Percentiles rank a stretch among this genome's conserved stretches.
Evolutionary conservation across 805 yeast species (phyloP).

Genomic region (Ogataea pignaliae): DNA sequence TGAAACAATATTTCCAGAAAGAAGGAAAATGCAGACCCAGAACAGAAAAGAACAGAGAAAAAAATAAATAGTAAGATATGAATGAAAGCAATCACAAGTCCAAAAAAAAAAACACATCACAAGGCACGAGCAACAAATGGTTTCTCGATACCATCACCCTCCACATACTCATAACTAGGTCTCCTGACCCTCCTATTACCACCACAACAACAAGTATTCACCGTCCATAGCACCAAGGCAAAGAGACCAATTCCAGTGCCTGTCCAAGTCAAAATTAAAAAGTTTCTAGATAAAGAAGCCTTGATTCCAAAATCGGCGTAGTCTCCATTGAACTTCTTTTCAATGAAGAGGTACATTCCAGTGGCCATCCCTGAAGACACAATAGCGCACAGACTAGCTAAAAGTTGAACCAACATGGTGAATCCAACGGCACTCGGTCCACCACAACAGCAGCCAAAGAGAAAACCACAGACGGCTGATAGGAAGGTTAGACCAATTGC

Average conservation of each 20-base stretch:
- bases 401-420: not conserved
- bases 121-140: not conserved
- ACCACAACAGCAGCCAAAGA: conserved; percentile 19
- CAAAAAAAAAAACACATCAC: not conserved
- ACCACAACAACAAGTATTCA: not conserved
- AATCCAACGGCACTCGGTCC: conserved; percentile 1
- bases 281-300: conserved; percentile 36
- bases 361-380: conserved; percentile 37
- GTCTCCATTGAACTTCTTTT: conserved; percentile 47
- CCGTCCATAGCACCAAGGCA: conserved; percentile 10
- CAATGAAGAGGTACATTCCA: conserved; percentile 50
- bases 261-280: conserved; percentile 24
- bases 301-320: conserved; percentile 47
- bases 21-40: too few species aligned
- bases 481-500: conserved; percentile 43
- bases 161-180: not conserved
- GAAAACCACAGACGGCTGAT: conserved; percentile 38
- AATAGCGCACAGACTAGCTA: conserved; percentile 13
- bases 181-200: not conserved
- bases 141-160: not conserved
- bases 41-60: too few species aligned
- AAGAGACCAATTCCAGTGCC: conserved; percentile 16
- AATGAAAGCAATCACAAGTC: too few species aligned
- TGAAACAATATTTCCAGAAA: too few species aligned
- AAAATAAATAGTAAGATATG: too few species aligned